Evolutionary conservation across 129 eudicot genomes (phyloP), one percentile per base, ranked within the genome.

Genomic region (Chrysanthemum lavandulifolium): DNA sequence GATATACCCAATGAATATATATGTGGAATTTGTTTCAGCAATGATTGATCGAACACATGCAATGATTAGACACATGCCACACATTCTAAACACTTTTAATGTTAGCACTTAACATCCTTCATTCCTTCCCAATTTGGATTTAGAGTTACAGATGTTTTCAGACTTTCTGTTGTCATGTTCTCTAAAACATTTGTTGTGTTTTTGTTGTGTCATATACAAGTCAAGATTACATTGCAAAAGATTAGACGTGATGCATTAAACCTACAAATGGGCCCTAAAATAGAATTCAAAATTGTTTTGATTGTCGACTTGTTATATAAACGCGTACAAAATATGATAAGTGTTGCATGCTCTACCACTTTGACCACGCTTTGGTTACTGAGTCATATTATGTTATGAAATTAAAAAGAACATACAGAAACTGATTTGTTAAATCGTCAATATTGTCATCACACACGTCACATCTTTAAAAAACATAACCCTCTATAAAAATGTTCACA

Each of bases 261-360:
- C 12, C 47, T 36, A 40, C 14, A 23, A 56, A 36, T 36, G 9
- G 50, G 33, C 27, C 0, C 0, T 0, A 61, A 52, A 13, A 27
- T 47, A 67, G 72, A 49, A 67, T 58, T 23, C 15, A 13, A 60
- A 59, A 21, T 12, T 25, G 27, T 72, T 59, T 60, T 45, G 59
- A 54, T 6, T 69, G 16, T 69, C 64, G 13, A 29, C 62, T 29
- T 31, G 49, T 53, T 3, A 25, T 25, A 51, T 10, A 69, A 69
- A 69, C 48, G 29, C 29, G 74, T 69, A 13, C 56, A 27, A 54
- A 69, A 53, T n/a, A 1, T 29, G 18, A 56, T 18, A 48, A 7
- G 13, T 19, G 45, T 16, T n/a, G 36, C 29, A 21, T 67, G 21
- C 16, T 48, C 3, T 49, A 21, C 72, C 21, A 48, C 16, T 48